Percentiles rank a stretch among this genome's conserved stretches.
Evolutionary conservation across 2,329 filamentous ascomycete species (phyloP).

Genomic region (Colletotrichum noveboracense): DNA sequence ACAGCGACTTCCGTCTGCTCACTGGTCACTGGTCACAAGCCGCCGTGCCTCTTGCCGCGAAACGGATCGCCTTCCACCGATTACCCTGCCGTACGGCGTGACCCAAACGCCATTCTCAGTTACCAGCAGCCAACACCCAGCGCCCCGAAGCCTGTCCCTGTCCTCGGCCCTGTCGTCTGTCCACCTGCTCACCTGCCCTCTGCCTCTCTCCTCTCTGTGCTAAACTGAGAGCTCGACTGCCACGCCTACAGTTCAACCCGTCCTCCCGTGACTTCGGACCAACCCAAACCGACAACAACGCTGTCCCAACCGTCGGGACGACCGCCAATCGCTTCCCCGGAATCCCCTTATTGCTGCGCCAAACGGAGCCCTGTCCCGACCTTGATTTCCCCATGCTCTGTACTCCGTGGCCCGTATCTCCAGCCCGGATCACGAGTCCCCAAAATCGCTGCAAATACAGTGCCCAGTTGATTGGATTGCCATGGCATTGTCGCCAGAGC

Average conservation of each 20-base stretch:
- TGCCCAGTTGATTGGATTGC: constrained; percentile 4
- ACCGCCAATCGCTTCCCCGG: constrained; percentile 17
- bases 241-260: not conserved
- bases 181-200: constrained; percentile 13
- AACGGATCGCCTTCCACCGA: constrained; percentile 15
- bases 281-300: not conserved
- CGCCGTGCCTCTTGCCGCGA: constrained; percentile 9
- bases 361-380: constrained; percentile 9
- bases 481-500: not conserved
- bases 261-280: constrained; percentile 11
- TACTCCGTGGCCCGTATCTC: not conserved
- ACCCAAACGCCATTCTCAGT: not conserved
- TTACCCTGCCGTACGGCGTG: not conserved
- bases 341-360: not conserved
- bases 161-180: not conserved
- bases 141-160: constrained; percentile 1
- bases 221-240: not conserved
- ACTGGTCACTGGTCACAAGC: constrained; percentile 9
- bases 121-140: not conserved
- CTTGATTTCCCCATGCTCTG: not conserved
- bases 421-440: constrained; percentile 14
- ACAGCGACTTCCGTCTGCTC: constrained; percentile 6
- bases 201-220: not conserved
- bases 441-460: constrained; percentile 7
- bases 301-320: constrained; percentile 11